Percentiles rank a stretch among this genome's conserved stretches.
Evolutionary conservation across 1,284 basidiomycete genomes (phyloP).

Genomic region (Fistulina hepatica): DNA sequence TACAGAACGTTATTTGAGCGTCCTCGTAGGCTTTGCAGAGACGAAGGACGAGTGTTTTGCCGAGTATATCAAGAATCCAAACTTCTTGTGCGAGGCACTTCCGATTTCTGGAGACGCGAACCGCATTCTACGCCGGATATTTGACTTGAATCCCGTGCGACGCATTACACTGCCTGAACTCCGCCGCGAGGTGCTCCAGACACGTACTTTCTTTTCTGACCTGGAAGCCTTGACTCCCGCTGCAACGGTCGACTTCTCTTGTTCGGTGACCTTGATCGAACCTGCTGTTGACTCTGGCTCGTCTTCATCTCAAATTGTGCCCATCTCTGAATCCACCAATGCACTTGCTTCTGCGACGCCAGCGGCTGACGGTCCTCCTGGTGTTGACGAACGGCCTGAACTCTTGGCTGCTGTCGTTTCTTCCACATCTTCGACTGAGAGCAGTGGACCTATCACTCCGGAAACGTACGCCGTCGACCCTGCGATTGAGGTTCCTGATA

Average conservation of each 20-base stretch:
- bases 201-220: too few species aligned
- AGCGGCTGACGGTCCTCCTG: too few species aligned
- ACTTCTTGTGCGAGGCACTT: conserved; percentile 60
- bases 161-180: conserved; percentile 57
- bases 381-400: too few species aligned
- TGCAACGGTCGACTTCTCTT: too few species aligned
- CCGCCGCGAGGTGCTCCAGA: conserved; percentile 24
- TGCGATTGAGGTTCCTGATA: conserved; percentile 32
- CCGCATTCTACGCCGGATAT: conserved; percentile 46
- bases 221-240: too few species aligned
- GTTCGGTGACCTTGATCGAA: too few species aligned
- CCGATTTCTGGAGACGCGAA: conserved; percentile 58
- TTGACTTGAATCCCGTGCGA: conserved; percentile 39
- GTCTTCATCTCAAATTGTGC: too few species aligned
- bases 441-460: conserved; percentile 38
- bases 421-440: conserved; percentile 26
- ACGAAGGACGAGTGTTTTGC: conserved; percentile 63
- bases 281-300: too few species aligned
- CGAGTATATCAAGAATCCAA: conserved; percentile 53
- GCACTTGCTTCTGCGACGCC: too few species aligned
- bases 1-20: neutral
- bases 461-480: conserved; percentile 27
- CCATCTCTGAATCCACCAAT: too few species aligned
- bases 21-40: conserved; percentile 32
- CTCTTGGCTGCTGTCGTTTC: too few species aligned